A percentile compares a stretch with the other conserved stretches of the same genome.
Conservation (phyloP, 768 basidiomycete genomes). For the Polyporus arcularius region DNA sequence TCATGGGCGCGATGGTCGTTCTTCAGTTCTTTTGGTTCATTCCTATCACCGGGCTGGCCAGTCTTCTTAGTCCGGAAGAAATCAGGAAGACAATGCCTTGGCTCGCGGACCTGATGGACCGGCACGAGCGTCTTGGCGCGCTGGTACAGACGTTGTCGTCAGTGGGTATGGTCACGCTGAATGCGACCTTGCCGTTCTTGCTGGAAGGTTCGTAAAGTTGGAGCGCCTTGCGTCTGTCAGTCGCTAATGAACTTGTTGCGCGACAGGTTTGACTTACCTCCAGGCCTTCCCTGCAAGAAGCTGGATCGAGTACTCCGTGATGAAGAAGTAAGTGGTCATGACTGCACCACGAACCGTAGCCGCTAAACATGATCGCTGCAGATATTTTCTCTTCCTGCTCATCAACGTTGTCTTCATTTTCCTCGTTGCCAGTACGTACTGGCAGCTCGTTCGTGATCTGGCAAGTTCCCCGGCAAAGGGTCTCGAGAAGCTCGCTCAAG, state of each 20-base stretch:
- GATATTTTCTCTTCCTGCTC: constrained; percentile 92
- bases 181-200: constrained; percentile 85
- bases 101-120: constrained; percentile 83
- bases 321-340: constrained; percentile 73
- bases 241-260: constrained; percentile 3
- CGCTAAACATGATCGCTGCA: constrained; percentile 31
- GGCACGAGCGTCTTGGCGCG: constrained; percentile 75
- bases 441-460: constrained; percentile 87
- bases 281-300: constrained; percentile 90
- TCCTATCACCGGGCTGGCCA: constrained; percentile 85
- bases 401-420: constrained; percentile 95
- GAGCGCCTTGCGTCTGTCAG: not conserved
- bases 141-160: constrained; percentile 94
- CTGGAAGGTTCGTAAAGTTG: constrained; percentile 65
- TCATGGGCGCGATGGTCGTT: constrained; percentile 65
- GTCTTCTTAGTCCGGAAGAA: constrained; percentile 88
- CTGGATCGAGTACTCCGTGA: constrained; percentile 88
- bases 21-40: constrained; percentile 91
- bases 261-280: constrained; percentile 71
- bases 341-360: not conserved
- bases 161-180: constrained; percentile 86
- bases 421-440: constrained; percentile 87
- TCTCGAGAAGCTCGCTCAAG: constrained; percentile 86
- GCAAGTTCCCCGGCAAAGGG: constrained; percentile 94
- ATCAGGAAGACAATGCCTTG: constrained; percentile 90